Conservation (phyloP, 768 basidiomycete genomes). For the Piloderma croceum region DNA sequence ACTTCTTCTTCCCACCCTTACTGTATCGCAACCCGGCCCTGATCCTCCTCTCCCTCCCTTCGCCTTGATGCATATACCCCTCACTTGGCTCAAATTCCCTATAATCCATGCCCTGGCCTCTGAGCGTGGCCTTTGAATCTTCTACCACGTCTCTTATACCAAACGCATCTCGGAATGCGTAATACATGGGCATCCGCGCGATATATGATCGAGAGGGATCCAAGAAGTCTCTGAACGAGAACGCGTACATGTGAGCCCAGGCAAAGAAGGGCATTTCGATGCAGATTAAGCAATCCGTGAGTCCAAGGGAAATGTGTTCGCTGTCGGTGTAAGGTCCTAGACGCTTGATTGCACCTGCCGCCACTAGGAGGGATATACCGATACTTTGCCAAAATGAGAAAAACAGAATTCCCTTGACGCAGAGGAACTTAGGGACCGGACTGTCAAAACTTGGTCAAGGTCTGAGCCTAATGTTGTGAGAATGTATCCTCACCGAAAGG, state of each 20-base stretch:
- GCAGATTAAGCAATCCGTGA: constrained; percentile 89
- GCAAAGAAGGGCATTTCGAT: constrained; percentile 98
- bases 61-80: constrained; percentile 86
- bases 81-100: constrained; percentile 95
- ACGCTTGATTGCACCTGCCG: constrained; percentile 64
- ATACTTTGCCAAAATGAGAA: constrained; percentile 98
- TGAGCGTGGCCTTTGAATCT: constrained; percentile 76
- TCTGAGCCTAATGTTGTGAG: constrained; percentile 1
- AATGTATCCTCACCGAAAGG: constrained; percentile 59
- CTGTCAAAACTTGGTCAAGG: constrained; percentile 31
- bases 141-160: constrained; percentile 82
- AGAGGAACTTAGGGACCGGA: constrained; percentile 95
- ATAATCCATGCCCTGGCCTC: constrained; percentile 91
- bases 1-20: constrained; percentile 86
- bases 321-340: constrained; percentile 85
- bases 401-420: constrained; percentile 97
- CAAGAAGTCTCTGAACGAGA: constrained; percentile 85
- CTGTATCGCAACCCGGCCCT: constrained; percentile 89
- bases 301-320: constrained; percentile 85
- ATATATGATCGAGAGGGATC: constrained; percentile 56
- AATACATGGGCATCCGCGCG: constrained; percentile 84
- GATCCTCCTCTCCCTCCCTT: constrained; percentile 80
- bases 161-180: constrained; percentile 86
- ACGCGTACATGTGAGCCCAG: constrained; percentile 91
- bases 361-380: constrained; percentile 81